Conservation (phyloP, 805 yeast species). For the Wickerhamiella alocasiicola region DNA sequence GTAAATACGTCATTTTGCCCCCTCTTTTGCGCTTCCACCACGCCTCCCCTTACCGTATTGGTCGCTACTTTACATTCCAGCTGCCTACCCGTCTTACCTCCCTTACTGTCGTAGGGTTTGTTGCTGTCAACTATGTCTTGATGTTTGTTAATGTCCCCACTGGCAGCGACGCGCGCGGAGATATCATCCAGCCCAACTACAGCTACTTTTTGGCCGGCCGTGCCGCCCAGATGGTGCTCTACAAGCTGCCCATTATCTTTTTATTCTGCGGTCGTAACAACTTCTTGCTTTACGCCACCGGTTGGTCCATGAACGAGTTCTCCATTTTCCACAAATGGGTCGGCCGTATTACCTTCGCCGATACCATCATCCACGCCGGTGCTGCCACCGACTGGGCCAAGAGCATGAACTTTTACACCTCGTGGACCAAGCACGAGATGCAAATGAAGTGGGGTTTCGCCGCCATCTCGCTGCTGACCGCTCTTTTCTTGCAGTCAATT, state of each 20-base stretch:
- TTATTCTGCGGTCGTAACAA: conserved; percentile 60
- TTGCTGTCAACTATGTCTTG: conserved; percentile 21
- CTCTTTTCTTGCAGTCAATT: conserved; percentile 37
- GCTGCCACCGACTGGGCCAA: conserved; percentile 28
- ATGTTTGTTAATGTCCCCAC: conserved; percentile 11
- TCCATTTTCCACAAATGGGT: conserved; percentile 50
- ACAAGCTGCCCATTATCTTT: conserved; percentile 35
- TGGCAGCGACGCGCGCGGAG: not conserved
- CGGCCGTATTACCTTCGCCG: conserved; percentile 39
- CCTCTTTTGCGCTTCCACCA: conserved; percentile 23
- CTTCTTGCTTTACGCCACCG: conserved; percentile 41
- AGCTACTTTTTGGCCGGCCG: conserved; percentile 26
- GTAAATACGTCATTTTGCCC: conserved; percentile 23
- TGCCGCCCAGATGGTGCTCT: conserved; percentile 22
- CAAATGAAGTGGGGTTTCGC: conserved; percentile 10
- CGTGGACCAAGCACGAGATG: not conserved
- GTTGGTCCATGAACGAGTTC: conserved; percentile 33
- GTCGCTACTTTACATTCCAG: conserved; percentile 15
- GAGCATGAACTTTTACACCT: conserved; percentile 25
- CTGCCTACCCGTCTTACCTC: conserved; percentile 33
- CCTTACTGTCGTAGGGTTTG: conserved; percentile 27
- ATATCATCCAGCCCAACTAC: not conserved
- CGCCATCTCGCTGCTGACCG: conserved; percentile 1
- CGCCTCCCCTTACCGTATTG: conserved; percentile 15
- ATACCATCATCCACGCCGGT: conserved; percentile 41